Conservation (phyloP, 257 asterid species). For the Parsonsia alboflavescens region DNA sequence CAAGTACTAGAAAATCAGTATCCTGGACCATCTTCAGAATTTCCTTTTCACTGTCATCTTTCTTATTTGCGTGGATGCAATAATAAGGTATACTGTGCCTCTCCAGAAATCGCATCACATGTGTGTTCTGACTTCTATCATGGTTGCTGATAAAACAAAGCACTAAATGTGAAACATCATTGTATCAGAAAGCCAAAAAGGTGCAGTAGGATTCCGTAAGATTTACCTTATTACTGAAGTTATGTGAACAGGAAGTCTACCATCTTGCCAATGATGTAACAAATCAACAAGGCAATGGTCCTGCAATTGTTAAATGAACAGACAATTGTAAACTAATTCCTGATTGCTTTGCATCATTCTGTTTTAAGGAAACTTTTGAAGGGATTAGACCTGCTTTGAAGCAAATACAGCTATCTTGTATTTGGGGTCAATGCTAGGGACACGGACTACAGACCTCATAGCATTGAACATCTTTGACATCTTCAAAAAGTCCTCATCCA, state of each 20-base stretch:
- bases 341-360: not conserved
- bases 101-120: conserved; percentile 80
- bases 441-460: conserved; percentile 78
- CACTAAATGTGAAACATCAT: conserved; percentile 11
- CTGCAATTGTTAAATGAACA: conserved; percentile 29
- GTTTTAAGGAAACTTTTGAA: conserved; percentile 6
- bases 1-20: conserved; percentile 88
- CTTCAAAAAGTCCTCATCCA: too few relatives aligned
- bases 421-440: conserved; percentile 70
- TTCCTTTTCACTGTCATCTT: conserved; percentile 56
- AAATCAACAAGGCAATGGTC: conserved; percentile 92
- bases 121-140: conserved; percentile 77
- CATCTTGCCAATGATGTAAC: conserved; percentile 89
- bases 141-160: conserved; percentile 59
- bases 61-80: conserved; percentile 35
- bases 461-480: too few relatives aligned
- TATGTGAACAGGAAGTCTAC: conserved; percentile 74
- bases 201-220: conserved; percentile 5
- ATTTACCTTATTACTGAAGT: conserved; percentile 70
- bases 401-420: conserved; percentile 75
- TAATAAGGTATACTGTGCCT: conserved; percentile 87
- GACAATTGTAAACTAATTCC: conserved; percentile 1
- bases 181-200: conserved; percentile 11
- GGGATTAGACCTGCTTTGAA: conserved; percentile 68
- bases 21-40: conserved; percentile 67